Evolutionary conservation across 2,329 filamentous ascomycete genomes (phyloP), one percentile per base, ranked within the genome.

Genomic region (Trichophaea hybrida): DNA sequence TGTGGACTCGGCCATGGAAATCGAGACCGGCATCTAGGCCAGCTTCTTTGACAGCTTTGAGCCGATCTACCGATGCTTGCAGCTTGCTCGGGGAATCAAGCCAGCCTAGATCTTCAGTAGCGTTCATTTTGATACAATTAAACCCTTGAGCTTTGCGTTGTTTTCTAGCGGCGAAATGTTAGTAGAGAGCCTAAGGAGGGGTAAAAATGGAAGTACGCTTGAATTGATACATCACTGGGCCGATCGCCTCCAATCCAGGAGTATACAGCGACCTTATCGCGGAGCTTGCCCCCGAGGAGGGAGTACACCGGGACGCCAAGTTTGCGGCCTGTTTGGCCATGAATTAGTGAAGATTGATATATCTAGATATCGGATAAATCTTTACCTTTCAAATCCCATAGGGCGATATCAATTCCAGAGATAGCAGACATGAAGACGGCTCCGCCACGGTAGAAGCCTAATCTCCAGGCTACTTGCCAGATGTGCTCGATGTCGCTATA

Each of bases 391-490:
- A 89, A 74, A 71, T 89, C 85, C 85, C 85, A 90, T 0, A 89
- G 73, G 0, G 85, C 85, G 70, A 90, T 90, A 68, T 90, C 86
- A 55, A 90, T 80, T 1, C 86, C 86, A 0, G 84, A 80, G 13
- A 90, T 72, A 0, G 86, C 86, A 65, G 81, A 86, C 85, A 90
- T 89, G 65, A 90, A 83, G 7, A 90, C 85, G 0, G 86, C 84
- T 0, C 86, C 86, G 1, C 86, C 86, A 33, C 86, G 77, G 71
- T 90, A 90, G 71, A 90, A 91, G 0, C 80, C 80, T 46, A 79
- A 74, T 46, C 86, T 78, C 79, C 82, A 89, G 32, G 80, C 79
- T 64, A 78, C 77, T 69, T 88, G 85, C 86, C 86, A 90, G 60
- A 90, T 84, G 64, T 88, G 82, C 69, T 90, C 86, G 64, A 90